A percentile compares a stretch with the other conserved stretches of the same genome.
phyloP scores from a whole-genome alignment of 768 basidiomycete genomes.

The Pleurotus platypus region DNA sequence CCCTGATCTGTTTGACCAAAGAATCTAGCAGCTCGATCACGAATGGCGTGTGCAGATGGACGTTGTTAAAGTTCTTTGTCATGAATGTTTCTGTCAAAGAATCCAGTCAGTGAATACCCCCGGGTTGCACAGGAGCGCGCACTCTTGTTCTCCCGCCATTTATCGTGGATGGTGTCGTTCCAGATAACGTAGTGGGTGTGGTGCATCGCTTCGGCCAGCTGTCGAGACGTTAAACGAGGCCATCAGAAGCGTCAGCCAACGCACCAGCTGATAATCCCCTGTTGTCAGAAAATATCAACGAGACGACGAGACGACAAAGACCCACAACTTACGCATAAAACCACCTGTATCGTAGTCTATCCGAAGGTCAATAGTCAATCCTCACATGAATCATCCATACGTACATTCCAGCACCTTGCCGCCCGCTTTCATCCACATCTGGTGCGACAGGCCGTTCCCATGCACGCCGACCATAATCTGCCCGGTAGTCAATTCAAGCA shows the following conservation, averaged over 20 bases:
- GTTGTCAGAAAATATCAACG: no score
- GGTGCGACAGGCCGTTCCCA: conserved; percentile 5
- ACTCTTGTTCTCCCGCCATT: conserved; percentile 1
- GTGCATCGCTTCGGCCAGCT: conserved; percentile 7
- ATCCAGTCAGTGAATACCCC: neutral
- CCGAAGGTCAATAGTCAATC: neutral
- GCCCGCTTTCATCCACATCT: conserved; percentile 8
- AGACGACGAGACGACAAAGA: no score
- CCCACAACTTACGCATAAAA: neutral
- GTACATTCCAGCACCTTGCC: neutral
- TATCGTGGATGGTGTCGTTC: conserved; percentile 1
- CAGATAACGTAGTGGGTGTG: conserved; percentile 8
- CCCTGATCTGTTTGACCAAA: neutral
- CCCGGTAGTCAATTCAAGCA: neutral
- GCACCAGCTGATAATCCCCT: conserved; percentile 7
- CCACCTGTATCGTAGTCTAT: neutral
- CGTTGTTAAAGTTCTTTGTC: conserved; percentile 4
- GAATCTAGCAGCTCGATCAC: neutral
- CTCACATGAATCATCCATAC: neutral
- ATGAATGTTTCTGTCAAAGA: neutral
- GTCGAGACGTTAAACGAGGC: neutral
- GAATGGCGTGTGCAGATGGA: neutral
- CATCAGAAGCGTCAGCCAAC: neutral
- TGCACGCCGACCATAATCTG: conserved; percentile 8
- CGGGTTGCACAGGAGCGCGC: neutral